These are phyloP conservation scores for Astragalus glycyphyllos DNA, from an alignment of 306 rosid species.

Conservation along the genomic window DNA sequence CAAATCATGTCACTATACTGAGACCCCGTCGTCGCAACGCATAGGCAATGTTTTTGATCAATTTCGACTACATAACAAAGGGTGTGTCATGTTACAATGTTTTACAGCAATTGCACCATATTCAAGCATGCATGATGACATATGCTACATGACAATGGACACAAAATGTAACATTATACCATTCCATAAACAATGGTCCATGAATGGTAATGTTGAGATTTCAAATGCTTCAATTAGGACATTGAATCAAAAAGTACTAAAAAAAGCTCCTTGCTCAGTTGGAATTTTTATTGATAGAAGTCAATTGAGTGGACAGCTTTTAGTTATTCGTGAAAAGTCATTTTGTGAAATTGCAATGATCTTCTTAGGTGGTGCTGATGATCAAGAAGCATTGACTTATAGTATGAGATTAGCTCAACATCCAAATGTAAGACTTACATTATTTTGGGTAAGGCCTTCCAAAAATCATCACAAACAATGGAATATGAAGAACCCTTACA, in stretches of 20 bases:
- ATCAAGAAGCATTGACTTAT: slow-evolving; percentile 46
- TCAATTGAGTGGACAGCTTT: not conserved
- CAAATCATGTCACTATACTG: not conserved
- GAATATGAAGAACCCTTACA: slow-evolving; percentile 29
- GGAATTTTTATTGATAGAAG: slow-evolving; percentile 39
- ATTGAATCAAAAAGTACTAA: slow-evolving; percentile 35
- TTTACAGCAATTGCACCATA: slow-evolving; percentile 32
- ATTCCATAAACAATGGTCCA: slow-evolving; percentile 41
- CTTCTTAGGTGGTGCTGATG: slow-evolving; percentile 48
- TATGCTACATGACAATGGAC: slow-evolving; percentile 44
- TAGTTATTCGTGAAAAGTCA: not conserved
- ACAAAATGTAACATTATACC: slow-evolving; percentile 36
- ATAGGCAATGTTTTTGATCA: slow-evolving; percentile 42
- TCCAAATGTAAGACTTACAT: slow-evolving; percentile 34
- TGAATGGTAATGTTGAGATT: not conserved
- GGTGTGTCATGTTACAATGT: slow-evolving; percentile 12
- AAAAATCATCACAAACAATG: not conserved
- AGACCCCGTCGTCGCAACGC: not conserved
- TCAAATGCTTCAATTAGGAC: slow-evolving; percentile 22
- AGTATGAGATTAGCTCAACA: slow-evolving; percentile 43
- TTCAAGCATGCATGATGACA: slow-evolving; percentile 42
- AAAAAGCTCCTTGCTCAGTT: slow-evolving; percentile 37
- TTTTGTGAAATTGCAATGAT: slow-evolving; percentile 37
- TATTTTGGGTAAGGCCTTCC: slow-evolving; percentile 30
- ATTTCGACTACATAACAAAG: slow-evolving; percentile 29